These are phyloP conservation scores for Cadophora gregata DNA, from an alignment of 2,329 filamentous ascomycete species.

Conservation along the genomic window DNA sequence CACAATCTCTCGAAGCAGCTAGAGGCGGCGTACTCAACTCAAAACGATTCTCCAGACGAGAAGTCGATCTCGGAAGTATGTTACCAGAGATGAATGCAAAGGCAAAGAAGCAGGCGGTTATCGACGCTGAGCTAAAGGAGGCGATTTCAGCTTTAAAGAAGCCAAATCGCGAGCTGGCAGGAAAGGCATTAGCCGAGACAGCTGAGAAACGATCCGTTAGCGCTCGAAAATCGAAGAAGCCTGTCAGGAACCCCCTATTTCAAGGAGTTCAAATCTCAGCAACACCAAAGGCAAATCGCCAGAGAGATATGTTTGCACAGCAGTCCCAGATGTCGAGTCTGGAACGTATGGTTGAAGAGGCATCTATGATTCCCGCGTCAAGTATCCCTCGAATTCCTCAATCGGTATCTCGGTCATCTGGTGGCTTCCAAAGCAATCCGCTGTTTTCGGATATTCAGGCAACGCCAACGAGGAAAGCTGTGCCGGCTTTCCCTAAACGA, in stretches of 20 bases:
- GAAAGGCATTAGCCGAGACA: conserved; percentile 70
- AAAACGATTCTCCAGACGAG: conserved; percentile 54
- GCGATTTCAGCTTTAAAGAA: conserved; percentile 77
- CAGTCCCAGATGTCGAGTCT: conserved; percentile 28
- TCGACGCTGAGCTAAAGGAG: conserved; percentile 73
- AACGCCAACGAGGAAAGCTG: conserved; percentile 40
- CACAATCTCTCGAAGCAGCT: conserved; percentile 46
- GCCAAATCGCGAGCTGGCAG: conserved; percentile 74
- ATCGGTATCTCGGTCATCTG: conserved; percentile 32
- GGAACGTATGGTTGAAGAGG: conserved; percentile 25
- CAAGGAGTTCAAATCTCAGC: conserved; percentile 44
- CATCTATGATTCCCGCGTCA: conserved; percentile 34
- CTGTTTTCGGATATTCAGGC: conserved; percentile 39
- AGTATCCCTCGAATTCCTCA: conserved; percentile 41
- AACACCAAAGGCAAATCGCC: conserved; percentile 43
- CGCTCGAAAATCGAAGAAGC: conserved; percentile 58
- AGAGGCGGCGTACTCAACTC: conserved; percentile 46
- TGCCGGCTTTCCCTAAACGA: conserved; percentile 16
- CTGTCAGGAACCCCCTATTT: conserved; percentile 46
- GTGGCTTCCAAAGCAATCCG: conserved; percentile 26
- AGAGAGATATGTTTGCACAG: conserved; percentile 36
- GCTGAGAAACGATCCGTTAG: conserved; percentile 64
- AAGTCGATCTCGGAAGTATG: conserved; percentile 60
- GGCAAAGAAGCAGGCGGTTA: conserved; percentile 67
- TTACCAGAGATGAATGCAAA: conserved; percentile 60